Evolutionary conservation across 352 stramenopile species (phyloP), one percentile per base, ranked within the genome.

Genomic region (Phytophthora aleatoria): DNA sequence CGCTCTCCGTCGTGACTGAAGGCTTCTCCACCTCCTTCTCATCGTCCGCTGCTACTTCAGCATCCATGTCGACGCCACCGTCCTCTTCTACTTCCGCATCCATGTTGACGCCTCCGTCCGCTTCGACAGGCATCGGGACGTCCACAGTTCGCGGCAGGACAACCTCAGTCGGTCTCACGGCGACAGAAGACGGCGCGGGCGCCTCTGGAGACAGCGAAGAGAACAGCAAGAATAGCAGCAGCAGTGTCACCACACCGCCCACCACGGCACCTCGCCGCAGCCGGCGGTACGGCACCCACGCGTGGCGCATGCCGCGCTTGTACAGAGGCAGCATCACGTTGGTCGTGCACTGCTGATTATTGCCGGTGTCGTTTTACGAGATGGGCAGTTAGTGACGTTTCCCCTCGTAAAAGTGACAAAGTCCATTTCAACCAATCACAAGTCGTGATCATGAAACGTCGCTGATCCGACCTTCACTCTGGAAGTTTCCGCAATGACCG

Each of bases 211-310:
- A 59, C 16, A 69, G 47, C 3, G 31, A 42, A n/a, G 73, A 68
- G 44, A 93, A 67, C 30, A 91, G 45, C 24, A 92, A 30, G 38
- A 89, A 91, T 33, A 94, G 69, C 53, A 92, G 59, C 51, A 86
- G 48, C 26, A 94, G 76, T 49, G 52, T 61, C 15, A 71, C 58
- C 10, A 86, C 54, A 0, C 61, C 54, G 2, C 44, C 69, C 0
- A 87, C 9, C 1, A 90, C 38, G 35, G 80, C 76, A 20, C 66
- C 66, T 57, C 79, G 81, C 59, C 85, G 85, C 66, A 91, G 78
- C 43, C 74, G 83, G 50, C 59, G 62, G 57, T 90, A 90, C 44
- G 85, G 85, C 50, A 79, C 74, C 65, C 55, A 74, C 39, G 79
- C 71, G 68, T 86, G 83, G 67, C 74, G 85, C 81, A 90, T 71